Evolutionary conservation across 805 yeast genomes (phyloP).

Genomic region (Metschnikowia hibisci): DNA sequence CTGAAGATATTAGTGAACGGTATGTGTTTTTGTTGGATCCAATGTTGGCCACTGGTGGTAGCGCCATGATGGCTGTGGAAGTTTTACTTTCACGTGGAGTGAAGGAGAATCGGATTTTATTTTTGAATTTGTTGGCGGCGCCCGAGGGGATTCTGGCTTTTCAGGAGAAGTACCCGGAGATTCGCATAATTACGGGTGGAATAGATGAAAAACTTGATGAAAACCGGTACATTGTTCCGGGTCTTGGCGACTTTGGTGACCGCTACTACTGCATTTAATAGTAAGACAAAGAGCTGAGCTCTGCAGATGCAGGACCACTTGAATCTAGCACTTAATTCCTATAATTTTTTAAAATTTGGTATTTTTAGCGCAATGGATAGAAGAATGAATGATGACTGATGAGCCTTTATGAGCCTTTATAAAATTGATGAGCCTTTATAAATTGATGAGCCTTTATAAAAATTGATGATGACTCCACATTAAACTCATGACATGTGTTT

Average conservation of each 20-base stretch:
- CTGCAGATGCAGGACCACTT: too few relatives aligned
- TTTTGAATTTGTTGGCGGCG: conserved; percentile 86
- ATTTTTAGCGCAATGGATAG: too few relatives aligned
- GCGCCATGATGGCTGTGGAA: conserved; percentile 95
- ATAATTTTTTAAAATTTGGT: too few relatives aligned
- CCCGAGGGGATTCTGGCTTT: conserved; percentile 90
- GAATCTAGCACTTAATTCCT: too few relatives aligned
- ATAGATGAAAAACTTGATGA: conserved; percentile 85
- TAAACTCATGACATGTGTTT: too few relatives aligned
- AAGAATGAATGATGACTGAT: too few relatives aligned
- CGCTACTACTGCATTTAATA: conserved; percentile 85
- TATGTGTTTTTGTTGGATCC: conserved; percentile 93
- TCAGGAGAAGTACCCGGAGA: conserved; percentile 72
- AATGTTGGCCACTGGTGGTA: conserved; percentile 98
- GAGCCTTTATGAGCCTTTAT: too few relatives aligned
- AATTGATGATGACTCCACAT: too few relatives aligned
- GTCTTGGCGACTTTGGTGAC: conserved; percentile 97
- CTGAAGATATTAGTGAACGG: conserved; percentile 84
- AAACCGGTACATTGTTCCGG: conserved; percentile 83
- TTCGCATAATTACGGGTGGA: conserved; percentile 90
- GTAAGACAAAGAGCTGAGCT: too few relatives aligned
- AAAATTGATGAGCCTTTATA: too few relatives aligned
- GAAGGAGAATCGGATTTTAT: conserved; percentile 78
- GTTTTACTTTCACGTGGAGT: conserved; percentile 87
- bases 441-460: too few relatives aligned